Evolutionary conservation across 345 rosid species (phyloP), one percentile per base, ranked within the genome.

Genomic region (Erodium maritimum): DNA sequence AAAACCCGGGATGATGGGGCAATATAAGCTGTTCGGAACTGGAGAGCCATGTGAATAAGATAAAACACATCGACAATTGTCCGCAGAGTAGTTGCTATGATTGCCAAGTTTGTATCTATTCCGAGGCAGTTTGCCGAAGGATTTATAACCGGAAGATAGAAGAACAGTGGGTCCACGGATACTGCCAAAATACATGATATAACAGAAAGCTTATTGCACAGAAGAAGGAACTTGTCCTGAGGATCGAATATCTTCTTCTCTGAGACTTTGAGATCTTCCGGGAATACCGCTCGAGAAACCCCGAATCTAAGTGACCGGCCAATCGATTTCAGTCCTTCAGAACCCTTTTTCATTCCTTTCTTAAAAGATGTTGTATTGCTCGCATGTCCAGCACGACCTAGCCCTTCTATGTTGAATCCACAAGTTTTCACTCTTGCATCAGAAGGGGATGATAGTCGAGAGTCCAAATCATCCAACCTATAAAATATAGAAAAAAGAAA

Each of bases 1-100:
- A 93, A 93, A 60, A 89, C 95, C 63, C 95, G 87, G 58, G 99
- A 93, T 66, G 96, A 89, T 24, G 96, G 99, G 1, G 96, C 96
- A 18, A 93, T 85, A 72, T 81, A 93, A 67, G 95, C 99, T 29
- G 99, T 93, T 63, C 96, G 91, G 73, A 93, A 93, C 79, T 77
- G 95, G 23, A 93, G 88, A 65, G 80, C 83, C 88, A 93, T 93
- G 64, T 71, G 99, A 20, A 87, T 66, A 67, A 93, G 95, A 75
- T 93, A 93, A 77, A 88, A 89, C 50, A 17, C 74, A 87, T 93
- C 99, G 21, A 85, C 48, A 19, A 77, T n/a, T 1, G 91, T 84
- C 70, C 99, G 69, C 64, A 93, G 62, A n/a, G 88, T 85, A 37
- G 96, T 84, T 19, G 89, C 90, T 3, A 70, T 78, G 64, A 78